A percentile compares a stretch with the other conserved stretches of the same genome.
Evolutionary conservation across 352 stramenopile genomes (phyloP).

Genomic region (Thalassiosira hispida): DNA sequence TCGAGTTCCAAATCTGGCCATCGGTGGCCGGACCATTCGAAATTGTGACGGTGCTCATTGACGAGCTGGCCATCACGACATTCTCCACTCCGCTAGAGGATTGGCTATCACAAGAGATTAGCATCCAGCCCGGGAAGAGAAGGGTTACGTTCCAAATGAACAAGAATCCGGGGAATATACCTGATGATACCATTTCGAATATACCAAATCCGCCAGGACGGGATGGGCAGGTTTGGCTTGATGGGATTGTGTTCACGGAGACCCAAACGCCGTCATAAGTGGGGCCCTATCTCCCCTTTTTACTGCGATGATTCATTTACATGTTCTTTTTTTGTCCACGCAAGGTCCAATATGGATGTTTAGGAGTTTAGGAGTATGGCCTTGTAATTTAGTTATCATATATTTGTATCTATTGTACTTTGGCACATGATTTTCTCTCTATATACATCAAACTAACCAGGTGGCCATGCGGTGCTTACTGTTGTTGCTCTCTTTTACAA

Average conservation of each 20-base stretch:
- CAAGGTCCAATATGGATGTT: too few relatives aligned
- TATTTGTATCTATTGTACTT: too few relatives aligned
- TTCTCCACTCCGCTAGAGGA: constrained; percentile 16
- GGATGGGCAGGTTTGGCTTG: constrained; percentile 45
- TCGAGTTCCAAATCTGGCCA: constrained; percentile 28
- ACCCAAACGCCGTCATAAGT: too few relatives aligned
- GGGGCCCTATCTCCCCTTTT: too few relatives aligned
- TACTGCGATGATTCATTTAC: too few relatives aligned
- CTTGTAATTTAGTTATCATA: too few relatives aligned
- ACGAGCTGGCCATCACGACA: constrained; percentile 29
- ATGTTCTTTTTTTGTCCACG: too few relatives aligned
- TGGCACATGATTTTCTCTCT: too few relatives aligned
- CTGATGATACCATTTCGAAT: constrained; percentile 20
- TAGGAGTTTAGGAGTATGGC: too few relatives aligned
- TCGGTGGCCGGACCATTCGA: constrained; percentile 42
- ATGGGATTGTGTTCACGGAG: constrained; percentile 43
- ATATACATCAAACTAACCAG: too few relatives aligned
- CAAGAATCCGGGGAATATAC: constrained; percentile 42
- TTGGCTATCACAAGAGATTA: constrained; percentile 31
- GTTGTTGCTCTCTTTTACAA: too few relatives aligned
- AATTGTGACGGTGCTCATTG: constrained; percentile 36
- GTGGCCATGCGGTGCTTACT: too few relatives aligned
- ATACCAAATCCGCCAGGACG: constrained; percentile 18
- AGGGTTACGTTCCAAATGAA: constrained; percentile 45
- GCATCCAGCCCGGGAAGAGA: constrained; percentile 52